Evolutionary conservation across 1,284 basidiomycete species (phyloP).

Genomic region (Irpex lacteus): DNA sequence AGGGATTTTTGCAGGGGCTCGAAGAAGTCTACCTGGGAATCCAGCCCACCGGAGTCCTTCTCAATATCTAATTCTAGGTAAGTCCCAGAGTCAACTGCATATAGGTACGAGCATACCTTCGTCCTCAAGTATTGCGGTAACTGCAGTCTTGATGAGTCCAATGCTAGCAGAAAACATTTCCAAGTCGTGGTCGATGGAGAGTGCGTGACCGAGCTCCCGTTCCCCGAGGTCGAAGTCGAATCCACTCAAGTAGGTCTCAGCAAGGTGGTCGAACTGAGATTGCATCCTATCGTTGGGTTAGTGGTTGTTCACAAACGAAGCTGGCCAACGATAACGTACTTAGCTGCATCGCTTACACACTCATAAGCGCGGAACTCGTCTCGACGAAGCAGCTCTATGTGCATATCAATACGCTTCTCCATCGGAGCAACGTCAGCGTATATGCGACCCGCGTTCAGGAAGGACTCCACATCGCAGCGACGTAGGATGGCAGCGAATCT

Average conservation of each 20-base stretch:
- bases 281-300: constrained; percentile 58
- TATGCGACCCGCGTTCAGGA: constrained; percentile 81
- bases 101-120: constrained; percentile 49
- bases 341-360: constrained; percentile 84
- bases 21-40: constrained; percentile 73
- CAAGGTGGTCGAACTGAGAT: constrained; percentile 87
- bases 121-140: constrained; percentile 72
- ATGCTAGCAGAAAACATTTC: constrained; percentile 91
- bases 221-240: constrained; percentile 87
- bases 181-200: constrained; percentile 83
- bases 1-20: constrained; percentile 79
- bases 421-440: constrained; percentile 83
- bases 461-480: constrained; percentile 77
- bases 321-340: constrained; percentile 47
- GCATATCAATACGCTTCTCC: constrained; percentile 90
- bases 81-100: not conserved
- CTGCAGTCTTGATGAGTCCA: constrained; percentile 82
- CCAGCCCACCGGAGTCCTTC: constrained; percentile 69
- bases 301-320: constrained; percentile 2
- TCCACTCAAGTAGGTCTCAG: constrained; percentile 79
- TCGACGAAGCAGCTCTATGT: constrained; percentile 77
- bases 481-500: constrained; percentile 83
- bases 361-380: constrained; percentile 93
- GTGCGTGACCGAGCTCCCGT: constrained; percentile 80
- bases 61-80: constrained; percentile 54